Conservation (phyloP, 768 basidiomycete genomes). For the Xerocomellus amylosporus region DNA sequence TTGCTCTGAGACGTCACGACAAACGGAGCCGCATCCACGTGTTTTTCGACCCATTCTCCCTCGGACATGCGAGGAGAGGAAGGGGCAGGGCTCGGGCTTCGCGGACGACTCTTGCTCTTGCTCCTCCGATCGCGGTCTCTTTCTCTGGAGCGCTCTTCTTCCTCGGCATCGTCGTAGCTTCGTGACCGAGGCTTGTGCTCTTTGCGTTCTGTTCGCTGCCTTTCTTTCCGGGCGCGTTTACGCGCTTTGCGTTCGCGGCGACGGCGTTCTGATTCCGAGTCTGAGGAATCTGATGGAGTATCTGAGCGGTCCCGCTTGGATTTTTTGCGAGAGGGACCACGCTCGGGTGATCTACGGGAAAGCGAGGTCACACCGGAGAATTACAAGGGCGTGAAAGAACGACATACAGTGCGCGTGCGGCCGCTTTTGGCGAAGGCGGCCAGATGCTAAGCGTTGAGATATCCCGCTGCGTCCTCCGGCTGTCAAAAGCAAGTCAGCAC, state of each 20-base stretch:
- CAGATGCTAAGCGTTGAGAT: constrained; percentile 60
- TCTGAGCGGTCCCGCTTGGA: constrained; percentile 55
- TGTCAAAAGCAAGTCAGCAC: constrained; percentile 27
- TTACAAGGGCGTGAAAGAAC: neutral
- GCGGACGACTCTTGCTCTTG: constrained; percentile 35
- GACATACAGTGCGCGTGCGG: constrained; percentile 55
- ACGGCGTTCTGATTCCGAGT: constrained; percentile 56
- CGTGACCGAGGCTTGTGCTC: constrained; percentile 36
- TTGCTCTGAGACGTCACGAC: constrained; percentile 22
- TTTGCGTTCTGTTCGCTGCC: constrained; percentile 41
- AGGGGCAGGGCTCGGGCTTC: constrained; percentile 32
- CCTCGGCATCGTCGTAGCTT: constrained; percentile 35
- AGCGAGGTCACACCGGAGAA: neutral
- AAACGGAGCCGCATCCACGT: constrained; percentile 30
- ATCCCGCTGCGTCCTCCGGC: constrained; percentile 70
- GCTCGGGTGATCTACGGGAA: constrained; percentile 52
- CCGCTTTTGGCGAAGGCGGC: constrained; percentile 78
- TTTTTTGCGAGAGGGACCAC: constrained; percentile 50
- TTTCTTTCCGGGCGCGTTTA: constrained; percentile 52
- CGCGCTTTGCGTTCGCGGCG: constrained; percentile 59
- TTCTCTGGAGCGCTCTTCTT: constrained; percentile 37
- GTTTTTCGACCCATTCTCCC: constrained; percentile 71
- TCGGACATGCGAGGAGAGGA: constrained; percentile 31
- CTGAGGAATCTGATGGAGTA: constrained; percentile 43
- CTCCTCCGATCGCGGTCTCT: constrained; percentile 26